Evolutionary conservation across 2,329 filamentous ascomycete species (phyloP).

Genomic region (Fusarium burgessii): DNA sequence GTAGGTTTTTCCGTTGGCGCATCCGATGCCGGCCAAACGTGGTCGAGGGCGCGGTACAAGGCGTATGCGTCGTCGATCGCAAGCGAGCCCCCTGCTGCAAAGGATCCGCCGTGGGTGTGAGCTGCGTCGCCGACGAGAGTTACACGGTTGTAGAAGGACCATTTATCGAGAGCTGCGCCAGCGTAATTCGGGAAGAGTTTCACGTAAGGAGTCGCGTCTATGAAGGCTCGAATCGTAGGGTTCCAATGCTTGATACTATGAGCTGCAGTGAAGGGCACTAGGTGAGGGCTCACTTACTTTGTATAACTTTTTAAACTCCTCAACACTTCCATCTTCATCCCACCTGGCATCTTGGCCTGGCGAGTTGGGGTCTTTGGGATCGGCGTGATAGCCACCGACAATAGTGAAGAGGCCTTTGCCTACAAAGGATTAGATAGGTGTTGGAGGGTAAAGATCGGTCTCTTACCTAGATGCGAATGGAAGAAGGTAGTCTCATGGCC

Average conservation of each 20-base stretch:
- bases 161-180: constrained; percentile 54
- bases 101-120: constrained; percentile 57
- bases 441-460: accelerated
- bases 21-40: constrained; percentile 49
- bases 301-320: not conserved
- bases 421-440: not conserved
- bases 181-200: constrained; percentile 54
- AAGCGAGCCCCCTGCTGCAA: constrained; percentile 55
- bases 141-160: constrained; percentile 54
- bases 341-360: not conserved
- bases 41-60: constrained; percentile 52
- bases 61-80: constrained; percentile 57
- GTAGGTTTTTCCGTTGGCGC: constrained; percentile 17
- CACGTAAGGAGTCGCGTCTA: not conserved
- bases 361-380: not conserved
- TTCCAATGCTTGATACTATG: not conserved
- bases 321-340: not conserved
- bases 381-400: not conserved
- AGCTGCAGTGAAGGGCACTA: not conserved
- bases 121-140: constrained; percentile 56
- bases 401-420: not conserved
- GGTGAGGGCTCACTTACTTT: not conserved
- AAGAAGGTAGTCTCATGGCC: not conserved
- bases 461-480: not conserved
- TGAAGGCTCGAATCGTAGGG: constrained; percentile 51